Conservation (phyloP, 2,329 filamentous ascomycete genomes). For the Emericellopsis cladophorae region DNA sequence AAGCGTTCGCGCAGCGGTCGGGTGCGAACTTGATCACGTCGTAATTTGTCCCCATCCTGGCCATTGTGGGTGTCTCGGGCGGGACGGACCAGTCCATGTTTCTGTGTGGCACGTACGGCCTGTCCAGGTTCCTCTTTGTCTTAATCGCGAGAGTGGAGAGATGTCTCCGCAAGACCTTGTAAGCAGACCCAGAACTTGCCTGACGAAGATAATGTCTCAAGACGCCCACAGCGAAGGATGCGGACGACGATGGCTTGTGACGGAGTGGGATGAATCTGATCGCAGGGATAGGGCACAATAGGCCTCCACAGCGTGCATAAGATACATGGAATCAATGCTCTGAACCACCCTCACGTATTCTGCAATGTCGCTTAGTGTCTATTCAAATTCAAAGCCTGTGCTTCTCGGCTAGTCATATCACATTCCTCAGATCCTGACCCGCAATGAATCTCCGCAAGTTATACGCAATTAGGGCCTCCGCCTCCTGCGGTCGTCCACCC, state of each 20-base stretch:
- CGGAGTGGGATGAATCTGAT: no score
- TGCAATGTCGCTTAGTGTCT: no score
- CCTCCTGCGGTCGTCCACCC: slow-evolving; percentile 46
- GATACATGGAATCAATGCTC: no score
- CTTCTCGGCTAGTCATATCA: slow-evolving; percentile 6
- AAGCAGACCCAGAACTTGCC: no score
- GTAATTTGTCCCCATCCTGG: slow-evolving; percentile 28
- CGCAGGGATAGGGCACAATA: no score
- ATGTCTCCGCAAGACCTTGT: no score
- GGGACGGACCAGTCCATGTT: slow-evolving; percentile 20
- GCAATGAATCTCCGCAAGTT: slow-evolving; percentile 49
- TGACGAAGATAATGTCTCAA: no score
- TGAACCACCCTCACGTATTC: no score
- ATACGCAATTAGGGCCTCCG: slow-evolving; percentile 45
- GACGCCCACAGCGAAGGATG: no score
- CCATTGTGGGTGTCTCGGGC: slow-evolving; percentile 17
- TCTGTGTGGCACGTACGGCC: slow-evolving; percentile 25
- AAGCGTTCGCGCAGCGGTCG: slow-evolving; percentile 26
- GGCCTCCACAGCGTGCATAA: no score
- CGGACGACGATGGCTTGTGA: no score
- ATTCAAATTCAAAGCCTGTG: not conserved
- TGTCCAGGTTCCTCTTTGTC: slow-evolving; percentile 27
- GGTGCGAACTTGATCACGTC: slow-evolving; percentile 29
- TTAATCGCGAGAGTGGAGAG: slow-evolving; percentile 16
- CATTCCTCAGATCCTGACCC: slow-evolving; percentile 46